Conservation (phyloP, 345 rosid species). For the Kandelia obovata region DNA sequence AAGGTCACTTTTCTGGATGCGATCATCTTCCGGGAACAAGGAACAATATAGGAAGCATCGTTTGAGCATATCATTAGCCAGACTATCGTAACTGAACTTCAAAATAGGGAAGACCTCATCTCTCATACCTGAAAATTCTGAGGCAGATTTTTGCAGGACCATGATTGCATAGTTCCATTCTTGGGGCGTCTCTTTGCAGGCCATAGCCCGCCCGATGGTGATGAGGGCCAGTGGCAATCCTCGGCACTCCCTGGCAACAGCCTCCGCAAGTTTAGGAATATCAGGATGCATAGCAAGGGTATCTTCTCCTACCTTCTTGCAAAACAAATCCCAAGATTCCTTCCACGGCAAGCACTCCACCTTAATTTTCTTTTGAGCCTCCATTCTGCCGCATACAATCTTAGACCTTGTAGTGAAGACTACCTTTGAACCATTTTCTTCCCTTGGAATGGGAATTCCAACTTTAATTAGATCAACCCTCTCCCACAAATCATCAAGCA, state of each 20-base stretch:
- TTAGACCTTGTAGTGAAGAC: no score
- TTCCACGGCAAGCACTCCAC: conserved; percentile 29
- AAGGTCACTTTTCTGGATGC: background rate
- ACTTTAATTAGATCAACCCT: no score
- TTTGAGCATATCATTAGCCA: background rate
- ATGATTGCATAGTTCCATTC: conserved; percentile 33
- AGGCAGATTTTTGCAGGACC: background rate
- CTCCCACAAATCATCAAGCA: no score
- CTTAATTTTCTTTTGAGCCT: conserved; percentile 26
- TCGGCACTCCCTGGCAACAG: conserved; percentile 26
- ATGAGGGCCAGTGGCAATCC: conserved; percentile 38
- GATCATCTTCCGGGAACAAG: conserved; percentile 18
- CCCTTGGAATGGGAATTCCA: no score
- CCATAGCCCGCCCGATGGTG: conserved; percentile 37
- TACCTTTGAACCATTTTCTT: no score
- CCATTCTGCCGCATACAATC: no score
- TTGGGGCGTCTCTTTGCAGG: conserved; percentile 28
- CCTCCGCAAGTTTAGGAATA: conserved; percentile 28
- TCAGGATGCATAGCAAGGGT: conserved; percentile 26
- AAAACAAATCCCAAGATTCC: conserved; percentile 38
- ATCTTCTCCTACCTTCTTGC: conserved; percentile 29
- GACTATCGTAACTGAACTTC: background rate
- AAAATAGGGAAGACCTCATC: background rate
- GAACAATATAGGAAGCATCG: no score
- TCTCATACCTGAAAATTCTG: no score